A percentile compares a stretch with the other conserved stretches of the same genome.
These are phyloP conservation scores for Pholiota adiposa DNA, from an alignment of 1,284 basidiomycete species.

Conservation along the genomic window DNA sequence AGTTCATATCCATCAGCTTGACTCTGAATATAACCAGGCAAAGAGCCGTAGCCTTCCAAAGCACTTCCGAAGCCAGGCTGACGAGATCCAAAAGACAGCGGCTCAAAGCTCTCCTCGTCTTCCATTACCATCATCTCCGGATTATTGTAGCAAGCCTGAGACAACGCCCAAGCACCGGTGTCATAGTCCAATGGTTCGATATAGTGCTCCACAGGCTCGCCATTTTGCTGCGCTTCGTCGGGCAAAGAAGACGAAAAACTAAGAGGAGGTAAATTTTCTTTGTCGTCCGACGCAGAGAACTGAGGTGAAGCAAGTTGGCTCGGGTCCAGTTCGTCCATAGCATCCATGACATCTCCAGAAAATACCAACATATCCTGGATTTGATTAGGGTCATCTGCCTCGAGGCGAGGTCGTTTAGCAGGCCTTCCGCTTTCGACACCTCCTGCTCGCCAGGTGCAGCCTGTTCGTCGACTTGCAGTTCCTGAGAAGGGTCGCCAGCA, in stretches of 20 bases:
- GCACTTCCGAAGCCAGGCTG: not conserved
- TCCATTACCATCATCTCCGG: not conserved
- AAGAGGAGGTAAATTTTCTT: conserved; percentile 25
- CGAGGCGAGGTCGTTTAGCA: conserved; percentile 19
- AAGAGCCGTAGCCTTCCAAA: not conserved
- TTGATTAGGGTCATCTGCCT: not conserved
- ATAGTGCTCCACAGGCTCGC: not conserved
- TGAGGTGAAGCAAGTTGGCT: not conserved
- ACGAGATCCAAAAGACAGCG: conserved; percentile 13
- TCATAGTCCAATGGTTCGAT: not conserved
- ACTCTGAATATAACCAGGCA: not conserved
- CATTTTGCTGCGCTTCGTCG: conserved; percentile 4
- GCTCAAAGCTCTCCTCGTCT: conserved; percentile 13
- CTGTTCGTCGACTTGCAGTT: not conserved
- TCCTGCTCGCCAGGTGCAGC: not conserved
- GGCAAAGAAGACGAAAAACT: conserved; percentile 15
- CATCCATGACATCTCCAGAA: not conserved
- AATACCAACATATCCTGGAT: not conserved
- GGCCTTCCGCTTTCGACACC: conserved; percentile 7
- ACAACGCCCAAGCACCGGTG: not conserved
- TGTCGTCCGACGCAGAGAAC: conserved; percentile 13
- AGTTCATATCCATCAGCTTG: not conserved
- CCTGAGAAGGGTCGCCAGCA: not conserved
- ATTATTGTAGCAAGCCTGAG: not conserved
- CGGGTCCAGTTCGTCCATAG: not conserved